Evolutionary conservation across 2,329 filamentous ascomycete species (phyloP).

Genomic region (Teratosphaeria destructans): DNA sequence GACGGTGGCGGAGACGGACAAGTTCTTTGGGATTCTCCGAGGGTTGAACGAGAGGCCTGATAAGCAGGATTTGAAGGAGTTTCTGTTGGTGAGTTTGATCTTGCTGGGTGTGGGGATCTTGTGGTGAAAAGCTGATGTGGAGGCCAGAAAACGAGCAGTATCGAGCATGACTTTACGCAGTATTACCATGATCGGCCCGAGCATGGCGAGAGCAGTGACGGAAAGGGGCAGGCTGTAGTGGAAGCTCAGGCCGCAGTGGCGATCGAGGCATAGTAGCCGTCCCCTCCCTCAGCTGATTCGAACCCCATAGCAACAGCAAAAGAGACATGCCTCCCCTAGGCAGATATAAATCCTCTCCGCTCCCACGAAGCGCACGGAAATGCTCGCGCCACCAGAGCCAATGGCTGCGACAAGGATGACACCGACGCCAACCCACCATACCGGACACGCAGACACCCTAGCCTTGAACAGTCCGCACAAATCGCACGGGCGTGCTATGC

Average conservation of each 20-base stretch:
- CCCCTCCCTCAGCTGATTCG: too few relatives aligned
- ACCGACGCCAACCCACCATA: too few relatives aligned
- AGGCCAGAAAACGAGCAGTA: slow-evolving; percentile 10
- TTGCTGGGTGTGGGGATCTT: neutral
- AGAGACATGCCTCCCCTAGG: too few relatives aligned
- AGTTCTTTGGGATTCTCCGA: slow-evolving; percentile 14
- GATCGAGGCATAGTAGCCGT: neutral
- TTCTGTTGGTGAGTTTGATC: slow-evolving; percentile 11
- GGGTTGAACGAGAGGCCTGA: slow-evolving; percentile 12
- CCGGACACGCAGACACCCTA: too few relatives aligned
- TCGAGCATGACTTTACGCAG: slow-evolving; percentile 18
- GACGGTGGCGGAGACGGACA: slow-evolving; percentile 16
- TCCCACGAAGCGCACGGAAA: too few relatives aligned
- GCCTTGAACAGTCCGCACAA: too few relatives aligned
- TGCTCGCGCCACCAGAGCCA: too few relatives aligned
- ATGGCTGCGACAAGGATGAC: too few relatives aligned
- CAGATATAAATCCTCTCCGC: too few relatives aligned
- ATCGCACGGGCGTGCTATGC: too few relatives aligned
- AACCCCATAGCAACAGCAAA: too few relatives aligned
- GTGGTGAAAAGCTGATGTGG: neutral
- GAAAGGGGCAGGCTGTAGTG: neutral
- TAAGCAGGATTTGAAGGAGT: slow-evolving; percentile 11
- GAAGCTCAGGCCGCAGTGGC: neutral
- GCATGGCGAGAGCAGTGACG: neutral
- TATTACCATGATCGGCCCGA: slow-evolving; percentile 9